These are phyloP conservation scores for Aspergillus alliaceus DNA, from an alignment of 2,329 filamentous ascomycete species.

Conservation along the genomic window DNA sequence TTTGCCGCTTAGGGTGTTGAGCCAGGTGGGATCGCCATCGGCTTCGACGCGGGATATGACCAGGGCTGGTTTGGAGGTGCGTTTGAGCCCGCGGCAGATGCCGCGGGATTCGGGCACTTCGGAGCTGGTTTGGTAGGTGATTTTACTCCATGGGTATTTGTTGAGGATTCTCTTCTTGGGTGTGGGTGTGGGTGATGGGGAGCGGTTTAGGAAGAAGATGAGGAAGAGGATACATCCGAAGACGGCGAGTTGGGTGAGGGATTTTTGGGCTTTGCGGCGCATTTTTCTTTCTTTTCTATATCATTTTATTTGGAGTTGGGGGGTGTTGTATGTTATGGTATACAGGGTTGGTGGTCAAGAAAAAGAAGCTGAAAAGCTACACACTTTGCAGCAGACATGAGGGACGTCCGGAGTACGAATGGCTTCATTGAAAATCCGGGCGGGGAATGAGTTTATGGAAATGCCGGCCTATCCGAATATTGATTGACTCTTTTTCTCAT, in stretches of 20 bases:
- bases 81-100: conserved; percentile 43
- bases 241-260: conserved; percentile 36
- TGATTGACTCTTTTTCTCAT: no score
- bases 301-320: neutral
- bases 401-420: neutral
- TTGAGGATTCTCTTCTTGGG: conserved; percentile 17
- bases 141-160: conserved; percentile 44
- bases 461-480: neutral
- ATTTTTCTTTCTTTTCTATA: conserved; percentile 3
- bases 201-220: conserved; percentile 40
- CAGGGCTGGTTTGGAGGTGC: conserved; percentile 44
- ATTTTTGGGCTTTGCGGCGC: conserved; percentile 24
- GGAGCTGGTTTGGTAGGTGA: conserved; percentile 44
- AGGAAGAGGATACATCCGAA: conserved; percentile 35
- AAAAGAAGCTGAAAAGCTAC: neutral
- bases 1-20: conserved; percentile 35
- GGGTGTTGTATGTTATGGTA: neutral
- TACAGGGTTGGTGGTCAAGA: neutral
- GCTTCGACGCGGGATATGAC: conserved; percentile 44
- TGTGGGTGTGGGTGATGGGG: conserved; percentile 20
- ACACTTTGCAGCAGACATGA: neutral
- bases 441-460: neutral
- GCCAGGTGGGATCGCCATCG: conserved; percentile 46
- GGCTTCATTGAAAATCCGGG: no score
- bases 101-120: conserved; percentile 40